These are phyloP conservation scores for Picea sitchensis DNA, from an alignment of 75 land plant species.

Conservation along the genomic window DNA sequence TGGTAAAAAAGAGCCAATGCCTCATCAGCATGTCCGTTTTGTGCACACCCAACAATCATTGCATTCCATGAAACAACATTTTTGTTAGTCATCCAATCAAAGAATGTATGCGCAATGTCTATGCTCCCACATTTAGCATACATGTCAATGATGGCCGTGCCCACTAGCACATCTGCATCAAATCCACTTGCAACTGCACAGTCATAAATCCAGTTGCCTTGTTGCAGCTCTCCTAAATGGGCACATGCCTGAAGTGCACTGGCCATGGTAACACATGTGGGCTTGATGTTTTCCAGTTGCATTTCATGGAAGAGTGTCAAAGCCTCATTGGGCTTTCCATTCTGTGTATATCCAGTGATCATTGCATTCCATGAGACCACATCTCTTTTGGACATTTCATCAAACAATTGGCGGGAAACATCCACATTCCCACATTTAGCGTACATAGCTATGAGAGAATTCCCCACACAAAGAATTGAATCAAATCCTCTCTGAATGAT, in stretches of 20 bases:
- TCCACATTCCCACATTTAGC: slow-evolving; percentile 13
- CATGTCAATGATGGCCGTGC: slow-evolving; percentile 13
- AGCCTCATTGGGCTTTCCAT: slow-evolving; percentile 16
- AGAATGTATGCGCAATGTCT: slow-evolving; percentile 1
- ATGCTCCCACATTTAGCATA: slow-evolving; percentile 17
- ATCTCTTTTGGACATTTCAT: slow-evolving; percentile 7
- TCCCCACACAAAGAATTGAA: neutral
- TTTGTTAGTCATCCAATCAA: slow-evolving; percentile 9
- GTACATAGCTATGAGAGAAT: slow-evolving; percentile 14
- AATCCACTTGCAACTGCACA: slow-evolving; percentile 9
- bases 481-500: slow-evolving; percentile 14
- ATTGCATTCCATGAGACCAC: slow-evolving; percentile 15
- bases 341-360: slow-evolving; percentile 18
- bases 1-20: slow-evolving; percentile 13
- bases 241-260: slow-evolving; percentile 10
- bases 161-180: slow-evolving; percentile 11
- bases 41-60: slow-evolving; percentile 13
- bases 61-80: slow-evolving; percentile 19
- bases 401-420: slow-evolving; percentile 15
- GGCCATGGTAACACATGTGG: neutral
- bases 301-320: slow-evolving; percentile 3
- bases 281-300: neutral
- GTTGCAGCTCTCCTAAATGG: neutral
- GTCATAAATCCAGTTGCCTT: slow-evolving; percentile 17
- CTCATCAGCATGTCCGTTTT: slow-evolving; percentile 15